A percentile compares a stretch with the other conserved stretches of the same genome.
These are phyloP conservation scores for Xylaria curta DNA, from an alignment of 495 filamentous ascomycete species.

Conservation along the genomic window DNA sequence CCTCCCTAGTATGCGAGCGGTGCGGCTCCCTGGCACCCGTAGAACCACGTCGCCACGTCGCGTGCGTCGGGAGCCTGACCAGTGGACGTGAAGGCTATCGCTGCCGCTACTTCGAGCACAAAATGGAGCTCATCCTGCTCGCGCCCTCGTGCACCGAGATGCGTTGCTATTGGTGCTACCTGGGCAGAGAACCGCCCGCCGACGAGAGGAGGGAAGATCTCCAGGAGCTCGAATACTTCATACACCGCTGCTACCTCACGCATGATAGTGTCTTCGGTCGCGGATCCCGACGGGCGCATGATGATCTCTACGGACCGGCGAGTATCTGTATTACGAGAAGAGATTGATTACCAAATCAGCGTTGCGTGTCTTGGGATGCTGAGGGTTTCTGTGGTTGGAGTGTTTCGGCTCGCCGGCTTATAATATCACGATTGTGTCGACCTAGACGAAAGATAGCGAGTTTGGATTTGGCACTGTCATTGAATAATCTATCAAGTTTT, in stretches of 20 bases:
- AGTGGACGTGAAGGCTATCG: background rate
- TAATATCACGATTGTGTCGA: background rate
- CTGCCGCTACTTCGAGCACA: background rate
- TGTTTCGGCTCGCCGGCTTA: background rate
- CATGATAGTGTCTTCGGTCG: background rate
- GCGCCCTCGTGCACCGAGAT: background rate
- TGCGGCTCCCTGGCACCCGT: background rate
- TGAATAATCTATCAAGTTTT: background rate
- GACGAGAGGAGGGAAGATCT: background rate
- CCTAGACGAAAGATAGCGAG: background rate
- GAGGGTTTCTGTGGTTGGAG: background rate
- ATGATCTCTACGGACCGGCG: background rate
- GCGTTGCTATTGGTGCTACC: background rate
- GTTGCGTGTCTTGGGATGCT: background rate
- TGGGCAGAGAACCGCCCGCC: background rate
- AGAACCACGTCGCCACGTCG: background rate
- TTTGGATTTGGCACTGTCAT: background rate
- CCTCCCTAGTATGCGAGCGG: background rate
- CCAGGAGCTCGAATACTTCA: background rate
- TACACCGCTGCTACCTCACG: background rate
- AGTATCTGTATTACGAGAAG: background rate
- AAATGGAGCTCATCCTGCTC: background rate
- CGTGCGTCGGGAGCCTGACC: background rate
- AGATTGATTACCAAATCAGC: background rate
- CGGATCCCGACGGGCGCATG: background rate